Percentiles rank a stretch among this genome's conserved stretches.
Conservation (phyloP, 1,284 basidiomycete species). For the Sporisorium exsertum region DNA sequence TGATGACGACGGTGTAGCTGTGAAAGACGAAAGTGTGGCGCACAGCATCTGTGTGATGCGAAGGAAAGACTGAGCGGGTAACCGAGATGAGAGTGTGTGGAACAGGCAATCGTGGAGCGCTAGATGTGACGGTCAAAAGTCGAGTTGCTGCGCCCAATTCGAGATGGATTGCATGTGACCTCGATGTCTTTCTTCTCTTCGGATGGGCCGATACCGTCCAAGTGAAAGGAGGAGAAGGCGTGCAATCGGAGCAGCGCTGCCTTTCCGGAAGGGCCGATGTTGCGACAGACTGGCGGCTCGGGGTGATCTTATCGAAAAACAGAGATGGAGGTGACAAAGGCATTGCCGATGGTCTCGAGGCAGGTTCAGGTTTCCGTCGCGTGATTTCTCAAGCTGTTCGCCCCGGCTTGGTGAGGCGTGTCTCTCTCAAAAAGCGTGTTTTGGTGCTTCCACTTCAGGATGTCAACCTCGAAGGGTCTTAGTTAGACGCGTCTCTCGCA, state of each 20-base stretch:
- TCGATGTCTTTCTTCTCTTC: not conserved
- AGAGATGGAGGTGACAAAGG: conserved; percentile 34
- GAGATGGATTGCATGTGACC: not conserved
- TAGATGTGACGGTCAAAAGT: not conserved
- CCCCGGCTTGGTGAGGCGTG: conserved; percentile 17
- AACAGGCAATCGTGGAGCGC: not conserved
- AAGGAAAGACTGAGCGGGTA: conserved; percentile 3
- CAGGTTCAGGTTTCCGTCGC: conserved; percentile 23
- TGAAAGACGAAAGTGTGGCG: conserved; percentile 6
- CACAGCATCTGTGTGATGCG: conserved; percentile 29
- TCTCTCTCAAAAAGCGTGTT: conserved; percentile 39
- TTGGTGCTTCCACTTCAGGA: conserved; percentile 10
- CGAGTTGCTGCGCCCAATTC: not conserved
- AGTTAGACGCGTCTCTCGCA: conserved; percentile 22
- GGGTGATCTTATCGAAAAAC: conserved; percentile 7
- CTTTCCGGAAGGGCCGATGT: conserved; percentile 13
- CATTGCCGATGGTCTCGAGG: conserved; percentile 6
- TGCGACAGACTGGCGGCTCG: conserved; percentile 1
- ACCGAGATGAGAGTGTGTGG: not conserved
- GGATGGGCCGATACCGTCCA: not conserved
- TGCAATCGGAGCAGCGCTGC: not conserved
- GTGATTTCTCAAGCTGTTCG: conserved; percentile 22
- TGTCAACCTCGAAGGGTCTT: not conserved
- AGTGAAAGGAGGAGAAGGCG: not conserved
- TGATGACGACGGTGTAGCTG: conserved; percentile 9